A percentile compares a stretch with the other conserved stretches of the same genome.
These are phyloP conservation scores for Rhizodiscina lignyota DNA, from an alignment of 495 filamentous ascomycete genomes.

Conservation along the genomic window DNA sequence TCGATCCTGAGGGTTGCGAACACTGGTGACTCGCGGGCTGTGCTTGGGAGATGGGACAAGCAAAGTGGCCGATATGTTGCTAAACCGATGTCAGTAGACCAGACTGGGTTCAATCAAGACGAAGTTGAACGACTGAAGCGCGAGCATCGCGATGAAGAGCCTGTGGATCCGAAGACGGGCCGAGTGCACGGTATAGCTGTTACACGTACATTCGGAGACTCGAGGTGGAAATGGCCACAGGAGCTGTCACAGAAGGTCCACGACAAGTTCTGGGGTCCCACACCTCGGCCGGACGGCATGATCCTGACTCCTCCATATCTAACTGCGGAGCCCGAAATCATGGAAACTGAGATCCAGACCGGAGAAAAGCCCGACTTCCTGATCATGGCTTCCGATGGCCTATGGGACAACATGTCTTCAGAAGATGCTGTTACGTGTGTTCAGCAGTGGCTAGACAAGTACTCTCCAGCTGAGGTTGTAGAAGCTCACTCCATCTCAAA, in stretches of 20 bases:
- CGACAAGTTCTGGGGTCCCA: slow-evolving; percentile 29
- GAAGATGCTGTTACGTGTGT: slow-evolving; percentile 43
- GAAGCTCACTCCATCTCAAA: no score
- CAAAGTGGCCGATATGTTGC: slow-evolving; percentile 28
- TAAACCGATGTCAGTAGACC: slow-evolving; percentile 37
- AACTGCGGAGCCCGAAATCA: slow-evolving; percentile 47
- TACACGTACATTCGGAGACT: slow-evolving; percentile 47
- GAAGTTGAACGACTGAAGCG: slow-evolving; percentile 32
- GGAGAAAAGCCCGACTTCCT: slow-evolving; percentile 32
- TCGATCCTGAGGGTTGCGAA: slow-evolving; percentile 38
- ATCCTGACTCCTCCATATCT: slow-evolving; percentile 53
- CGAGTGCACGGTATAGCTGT: slow-evolving; percentile 38
- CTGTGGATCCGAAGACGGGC: slow-evolving; percentile 30
- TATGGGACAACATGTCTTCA: slow-evolving; percentile 45
- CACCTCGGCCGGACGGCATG: slow-evolving; percentile 23
- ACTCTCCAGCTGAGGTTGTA: slow-evolving; percentile 8
- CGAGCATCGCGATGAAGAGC: slow-evolving; percentile 43
- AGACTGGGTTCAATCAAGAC: slow-evolving; percentile 35
- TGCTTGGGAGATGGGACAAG: slow-evolving; percentile 32
- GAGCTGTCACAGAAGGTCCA: slow-evolving; percentile 27
- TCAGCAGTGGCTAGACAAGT: slow-evolving; percentile 33
- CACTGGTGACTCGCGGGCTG: slow-evolving; percentile 42
- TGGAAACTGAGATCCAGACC: slow-evolving; percentile 32
- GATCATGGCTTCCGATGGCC: slow-evolving; percentile 46
- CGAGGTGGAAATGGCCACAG: slow-evolving; percentile 43